phyloP scores from a whole-genome alignment of 176 grass and related monocot genomes.

The Triticum urartu region DNA sequence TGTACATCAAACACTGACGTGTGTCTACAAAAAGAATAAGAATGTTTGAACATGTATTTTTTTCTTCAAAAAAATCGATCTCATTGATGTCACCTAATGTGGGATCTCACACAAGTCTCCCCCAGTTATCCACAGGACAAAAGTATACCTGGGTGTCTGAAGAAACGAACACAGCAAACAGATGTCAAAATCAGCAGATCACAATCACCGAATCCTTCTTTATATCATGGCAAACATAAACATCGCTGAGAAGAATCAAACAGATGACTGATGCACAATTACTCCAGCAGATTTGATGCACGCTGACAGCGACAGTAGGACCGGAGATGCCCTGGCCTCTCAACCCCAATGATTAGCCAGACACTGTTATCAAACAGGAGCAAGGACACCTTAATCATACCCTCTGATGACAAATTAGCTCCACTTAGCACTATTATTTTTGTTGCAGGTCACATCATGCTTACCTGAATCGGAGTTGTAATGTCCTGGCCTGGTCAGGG shows the following conservation, averaged over 20 bases:
- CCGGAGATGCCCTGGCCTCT: neutral
- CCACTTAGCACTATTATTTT: neutral
- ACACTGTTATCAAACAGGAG: neutral
- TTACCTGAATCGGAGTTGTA: slow-evolving; percentile 1
- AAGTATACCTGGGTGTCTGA: neutral
- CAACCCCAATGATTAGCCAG: slow-evolving; percentile 9
- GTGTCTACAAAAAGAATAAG: no score
- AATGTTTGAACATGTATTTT: no score
- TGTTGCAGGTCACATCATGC: slow-evolving; percentile 21
- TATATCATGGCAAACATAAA: neutral
- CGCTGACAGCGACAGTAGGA: neutral
- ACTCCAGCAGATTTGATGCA: neutral
- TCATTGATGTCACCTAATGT: no score
- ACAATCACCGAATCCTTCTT: neutral
- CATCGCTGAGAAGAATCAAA: neutral
- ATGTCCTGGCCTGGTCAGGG: slow-evolving; percentile 13
- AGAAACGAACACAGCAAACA: neutral
- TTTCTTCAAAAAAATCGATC: no score
- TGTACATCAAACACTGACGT: no score
- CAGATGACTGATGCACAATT: neutral
- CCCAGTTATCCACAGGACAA: neutral
- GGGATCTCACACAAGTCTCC: no score
- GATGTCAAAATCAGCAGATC: neutral
- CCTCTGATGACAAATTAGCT: neutral
- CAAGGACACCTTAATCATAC: slow-evolving; percentile 26